Evolutionary conservation across 441 rosid species (phyloP).

Genomic region (Aleurites moluccanus): DNA sequence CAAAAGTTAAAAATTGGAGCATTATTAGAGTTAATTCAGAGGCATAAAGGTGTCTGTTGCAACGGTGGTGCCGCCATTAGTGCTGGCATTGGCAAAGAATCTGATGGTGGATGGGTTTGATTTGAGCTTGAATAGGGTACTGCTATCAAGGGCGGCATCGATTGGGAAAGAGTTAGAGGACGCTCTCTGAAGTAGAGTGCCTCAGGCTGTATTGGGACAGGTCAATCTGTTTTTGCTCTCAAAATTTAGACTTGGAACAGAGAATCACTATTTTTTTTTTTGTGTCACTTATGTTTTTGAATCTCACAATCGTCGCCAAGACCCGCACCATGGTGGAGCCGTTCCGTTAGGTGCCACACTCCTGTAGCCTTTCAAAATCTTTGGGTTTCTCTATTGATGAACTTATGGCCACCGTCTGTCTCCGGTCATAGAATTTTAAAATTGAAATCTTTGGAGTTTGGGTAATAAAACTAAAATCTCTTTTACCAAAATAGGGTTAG

Average conservation of each 20-base stretch:
- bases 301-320: slow-evolving; percentile 40
- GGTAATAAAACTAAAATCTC: background rate
- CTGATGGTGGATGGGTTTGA: slow-evolving; percentile 62
- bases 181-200: slow-evolving; percentile 58
- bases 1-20: slow-evolving; percentile 78
- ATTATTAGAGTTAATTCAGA: slow-evolving; percentile 65
- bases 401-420: slow-evolving; percentile 21
- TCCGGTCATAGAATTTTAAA: slow-evolving; percentile 40
- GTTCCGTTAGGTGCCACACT: slow-evolving; percentile 27
- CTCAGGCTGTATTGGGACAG: slow-evolving; percentile 86
- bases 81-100: slow-evolving; percentile 75
- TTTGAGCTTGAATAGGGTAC: slow-evolving; percentile 63
- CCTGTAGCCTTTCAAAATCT: slow-evolving; percentile 42
- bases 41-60: slow-evolving; percentile 68
- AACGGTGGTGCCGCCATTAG: slow-evolving; percentile 87
- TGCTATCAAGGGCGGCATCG: slow-evolving; percentile 93
- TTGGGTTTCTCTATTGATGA: slow-evolving; percentile 33
- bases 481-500: too few species aligned
- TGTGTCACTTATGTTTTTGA: too few species aligned
- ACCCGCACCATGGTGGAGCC: slow-evolving; percentile 34
- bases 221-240: too few species aligned
- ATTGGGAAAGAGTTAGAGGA: slow-evolving; percentile 87
- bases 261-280: too few species aligned
- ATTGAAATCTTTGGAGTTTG: background rate
- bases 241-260: too few species aligned